Conservation (phyloP, 2,329 filamentous ascomycete genomes). For the Paecilomyces dactylethromorphus region DNA sequence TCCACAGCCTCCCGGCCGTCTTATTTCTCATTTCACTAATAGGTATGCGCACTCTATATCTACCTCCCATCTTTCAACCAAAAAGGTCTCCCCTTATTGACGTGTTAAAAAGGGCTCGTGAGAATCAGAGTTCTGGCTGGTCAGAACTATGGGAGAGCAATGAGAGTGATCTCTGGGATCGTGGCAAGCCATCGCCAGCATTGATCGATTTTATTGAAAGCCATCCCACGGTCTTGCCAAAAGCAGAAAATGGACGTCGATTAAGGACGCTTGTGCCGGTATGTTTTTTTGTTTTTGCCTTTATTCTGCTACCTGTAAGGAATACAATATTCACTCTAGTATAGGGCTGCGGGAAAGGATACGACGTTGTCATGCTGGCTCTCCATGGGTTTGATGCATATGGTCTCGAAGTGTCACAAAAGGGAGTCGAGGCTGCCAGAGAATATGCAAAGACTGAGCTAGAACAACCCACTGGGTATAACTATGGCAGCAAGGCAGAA, state of each 20-base stretch:
- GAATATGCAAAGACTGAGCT: not conserved
- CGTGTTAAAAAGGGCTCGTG: not conserved
- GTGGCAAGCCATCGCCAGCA: not conserved
- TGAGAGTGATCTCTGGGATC: not conserved
- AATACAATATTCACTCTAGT: not conserved
- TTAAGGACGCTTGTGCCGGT: not conserved
- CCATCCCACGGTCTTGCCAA: not conserved
- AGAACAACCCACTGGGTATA: not conserved
- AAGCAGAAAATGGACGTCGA: not conserved
- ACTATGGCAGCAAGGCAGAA: not conserved
- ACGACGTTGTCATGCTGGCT: not conserved
- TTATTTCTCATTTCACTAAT: not conserved
- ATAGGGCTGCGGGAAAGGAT: not conserved
- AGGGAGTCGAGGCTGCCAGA: not conserved
- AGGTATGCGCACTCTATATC: not conserved
- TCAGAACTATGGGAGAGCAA: not conserved
- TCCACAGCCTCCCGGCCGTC: not conserved
- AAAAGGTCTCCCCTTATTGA: not conserved
- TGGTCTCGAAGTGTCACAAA: not conserved
- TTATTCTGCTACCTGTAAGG: not conserved
- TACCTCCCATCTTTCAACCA: not conserved
- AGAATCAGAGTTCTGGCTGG: not conserved
- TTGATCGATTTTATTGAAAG: slow-evolving; percentile 4
- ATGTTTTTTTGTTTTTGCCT: not conserved
- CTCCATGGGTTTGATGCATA: not conserved